Base-by-base conservation (phyloP, 2,329 filamentous ascomycete genomes). In the Davidsoniella virescens region DNA sequence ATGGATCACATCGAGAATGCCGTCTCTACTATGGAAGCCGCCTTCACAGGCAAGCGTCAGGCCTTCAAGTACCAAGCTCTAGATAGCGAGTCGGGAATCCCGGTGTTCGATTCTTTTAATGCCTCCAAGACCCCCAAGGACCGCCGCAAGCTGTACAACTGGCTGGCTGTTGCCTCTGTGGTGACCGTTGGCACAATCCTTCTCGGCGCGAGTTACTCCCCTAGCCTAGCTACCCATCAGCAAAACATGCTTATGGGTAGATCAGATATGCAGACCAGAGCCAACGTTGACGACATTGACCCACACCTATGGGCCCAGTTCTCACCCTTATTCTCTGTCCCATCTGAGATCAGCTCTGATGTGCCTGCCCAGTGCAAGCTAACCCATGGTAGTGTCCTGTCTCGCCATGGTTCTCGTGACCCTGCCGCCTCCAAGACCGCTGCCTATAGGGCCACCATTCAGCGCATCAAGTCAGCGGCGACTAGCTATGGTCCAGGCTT, bases 351-450 rank as follows among this genome's bases (percentile, higher is more conserved):
- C 47, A 68, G 76, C 14, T 57, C 70, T 5, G 67, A 69, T 6
- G 66, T 82, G 1, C 87, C 87, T 0, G 57, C 67, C 0, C 70
- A 69, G n/a, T 95, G 88, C 65, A 67, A 74, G 10, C 67, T 90
- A 57, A 90, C 80, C 2, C 90, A 94, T 63, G 88, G 75, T 1
- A 83, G 88, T 59, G 69, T 88, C 20, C 72, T 95, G 44, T 87
- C 86, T 18, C 79, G 88, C 2, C 88, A 95, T 61, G 88, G 87
- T 44, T 84, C 85, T 37, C 76, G 88, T 48, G 83, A 86, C 61
- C 88, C 88, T 1, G 94, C 87, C 0, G 59, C 66, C 9, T 67
- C 68, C 56, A 93, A 88, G 67, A 75, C 79, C 0, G 61, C 62
- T 9, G 60, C 63, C 5, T 94, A 94, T 65, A 71, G 69, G 38